Base-by-base conservation (phyloP, 2,329 filamentous ascomycete species). In the Calonectria henricotiae region DNA sequence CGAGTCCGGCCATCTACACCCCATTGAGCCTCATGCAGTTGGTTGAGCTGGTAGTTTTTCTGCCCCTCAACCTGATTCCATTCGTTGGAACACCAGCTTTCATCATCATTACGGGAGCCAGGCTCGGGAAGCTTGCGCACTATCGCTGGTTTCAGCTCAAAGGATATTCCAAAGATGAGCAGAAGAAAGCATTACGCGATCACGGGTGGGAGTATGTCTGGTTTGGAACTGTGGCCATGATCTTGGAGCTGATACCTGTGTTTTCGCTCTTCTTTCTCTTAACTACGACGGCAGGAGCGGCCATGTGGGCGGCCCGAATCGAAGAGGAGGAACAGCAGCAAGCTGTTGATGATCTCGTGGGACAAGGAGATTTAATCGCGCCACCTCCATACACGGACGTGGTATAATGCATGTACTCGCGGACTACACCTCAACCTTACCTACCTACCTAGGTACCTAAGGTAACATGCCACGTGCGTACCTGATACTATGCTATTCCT, bases 21-120 rank as follows among this genome's bases (percentile, higher is more conserved):
- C 96, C 96, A 0, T 98, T 97, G 86, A 97, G 94, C 66, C 85
- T 98, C 65, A 89, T 94, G n/a, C 96, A 98, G 82, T 96, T 98
- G 68, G 80, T 94, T 72, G 96, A 98, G 83, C 92, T 98, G 70
- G 85, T 97, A 41, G 76, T 94, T 35, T 91, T 92, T 77, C 86
- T 95, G 1, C 93, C 96, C 1, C 88, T 99, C 69, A 98, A 97
- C 80, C 90, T 99, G 25, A 89, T 98, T 17, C 96, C 96, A 0
- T 90, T 92, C 55, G 89, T 94, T 15, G 96, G 96, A 17, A 93
- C 93, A 0, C 94, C 94, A 0, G 87, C 96, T 72, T 99, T 98
- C 80, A 88, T 99, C 71, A 83, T 98, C 67, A 88, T 98, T 74
- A 98, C 95, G 0, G 96, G 96, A 1, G 94, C 95, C 55, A 88